phyloP scores from a whole-genome alignment of 2,329 filamentous ascomycete species.

The Aspergillus novofumigatus region DNA sequence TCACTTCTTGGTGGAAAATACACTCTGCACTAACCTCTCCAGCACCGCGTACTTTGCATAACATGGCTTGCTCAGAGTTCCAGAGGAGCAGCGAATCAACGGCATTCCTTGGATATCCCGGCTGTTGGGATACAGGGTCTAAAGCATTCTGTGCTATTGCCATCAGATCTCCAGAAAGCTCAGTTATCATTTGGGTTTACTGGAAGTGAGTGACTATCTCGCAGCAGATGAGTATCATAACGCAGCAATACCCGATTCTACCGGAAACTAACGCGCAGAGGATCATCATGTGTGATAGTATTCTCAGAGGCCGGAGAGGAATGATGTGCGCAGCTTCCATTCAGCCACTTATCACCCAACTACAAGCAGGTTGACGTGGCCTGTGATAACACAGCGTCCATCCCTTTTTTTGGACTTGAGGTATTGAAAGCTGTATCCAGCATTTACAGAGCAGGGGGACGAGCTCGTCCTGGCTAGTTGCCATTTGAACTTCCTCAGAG shows the following conservation, averaged over 20 bases:
- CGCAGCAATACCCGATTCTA: slow-evolving; percentile 10
- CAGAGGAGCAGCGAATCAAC: no score
- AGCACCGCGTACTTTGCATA: no score
- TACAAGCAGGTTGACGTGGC: not conserved
- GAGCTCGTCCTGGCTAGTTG: not conserved
- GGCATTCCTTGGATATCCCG: no score
- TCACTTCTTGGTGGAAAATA: no score
- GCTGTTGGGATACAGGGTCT: no score
- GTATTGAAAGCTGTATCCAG: not conserved
- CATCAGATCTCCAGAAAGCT: no score
- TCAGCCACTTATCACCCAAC: slow-evolving; percentile 1
- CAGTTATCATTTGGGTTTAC: no score
- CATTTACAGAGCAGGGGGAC: not conserved
- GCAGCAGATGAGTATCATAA: not conserved
- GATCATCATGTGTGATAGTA: not conserved
- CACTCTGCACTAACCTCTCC: no score
- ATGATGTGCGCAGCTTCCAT: slow-evolving; percentile 9
- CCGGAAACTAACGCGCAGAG: slow-evolving; percentile 3
- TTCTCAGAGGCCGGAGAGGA: not conserved
- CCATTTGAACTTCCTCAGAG: not conserved
- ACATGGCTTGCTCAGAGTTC: no score
- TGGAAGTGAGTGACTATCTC: no score
- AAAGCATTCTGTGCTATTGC: no score
- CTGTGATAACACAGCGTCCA: slow-evolving; percentile 4
- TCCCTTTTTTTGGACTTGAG: not conserved